These are phyloP conservation scores for Knufia fluminis DNA, from an alignment of 2,329 filamentous ascomycete species.

Conservation along the genomic window DNA sequence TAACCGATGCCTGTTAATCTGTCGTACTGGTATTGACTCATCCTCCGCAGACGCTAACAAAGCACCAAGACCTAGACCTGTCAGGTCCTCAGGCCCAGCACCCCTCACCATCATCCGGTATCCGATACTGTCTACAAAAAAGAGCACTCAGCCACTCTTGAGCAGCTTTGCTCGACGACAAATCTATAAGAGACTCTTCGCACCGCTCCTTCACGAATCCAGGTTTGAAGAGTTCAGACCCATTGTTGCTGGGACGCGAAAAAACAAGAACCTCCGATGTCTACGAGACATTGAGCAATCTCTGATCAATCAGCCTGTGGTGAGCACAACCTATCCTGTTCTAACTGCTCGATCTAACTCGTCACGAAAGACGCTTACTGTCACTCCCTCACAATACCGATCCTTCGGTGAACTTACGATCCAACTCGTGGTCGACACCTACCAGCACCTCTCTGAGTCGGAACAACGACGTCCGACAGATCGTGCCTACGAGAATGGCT, in stretches of 20 bases:
- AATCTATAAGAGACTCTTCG: constrained; percentile 70
- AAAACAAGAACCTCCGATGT: constrained; percentile 77
- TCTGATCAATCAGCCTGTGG: constrained; percentile 79
- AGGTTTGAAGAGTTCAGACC: constrained; percentile 70
- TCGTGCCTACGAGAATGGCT: constrained; percentile 86
- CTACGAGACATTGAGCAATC: constrained; percentile 92
- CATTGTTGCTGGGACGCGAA: constrained; percentile 63
- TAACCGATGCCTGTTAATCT: constrained; percentile 22
- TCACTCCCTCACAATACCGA: constrained; percentile 66
- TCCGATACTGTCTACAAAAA: constrained; percentile 37
- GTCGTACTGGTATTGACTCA: constrained; percentile 20
- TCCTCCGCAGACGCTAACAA: constrained; percentile 19
- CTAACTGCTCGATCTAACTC: constrained; percentile 56
- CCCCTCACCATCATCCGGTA: constrained; percentile 49
- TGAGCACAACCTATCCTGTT: constrained; percentile 55
- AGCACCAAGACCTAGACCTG: constrained; percentile 9
- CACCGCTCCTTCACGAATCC: constrained; percentile 65
- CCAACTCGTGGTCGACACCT: constrained; percentile 79
- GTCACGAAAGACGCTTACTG: constrained; percentile 62
- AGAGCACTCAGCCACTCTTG: constrained; percentile 48
- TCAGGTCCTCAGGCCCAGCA: constrained; percentile 30
- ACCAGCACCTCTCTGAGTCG: constrained; percentile 73
- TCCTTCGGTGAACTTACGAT: constrained; percentile 86
- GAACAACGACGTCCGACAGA: constrained; percentile 79
- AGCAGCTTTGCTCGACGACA: constrained; percentile 62